Evolutionary conservation across 352 stramenopile genomes (phyloP), one percentile per base, ranked within the genome.

Genomic region (Aphanomyces invadans): DNA sequence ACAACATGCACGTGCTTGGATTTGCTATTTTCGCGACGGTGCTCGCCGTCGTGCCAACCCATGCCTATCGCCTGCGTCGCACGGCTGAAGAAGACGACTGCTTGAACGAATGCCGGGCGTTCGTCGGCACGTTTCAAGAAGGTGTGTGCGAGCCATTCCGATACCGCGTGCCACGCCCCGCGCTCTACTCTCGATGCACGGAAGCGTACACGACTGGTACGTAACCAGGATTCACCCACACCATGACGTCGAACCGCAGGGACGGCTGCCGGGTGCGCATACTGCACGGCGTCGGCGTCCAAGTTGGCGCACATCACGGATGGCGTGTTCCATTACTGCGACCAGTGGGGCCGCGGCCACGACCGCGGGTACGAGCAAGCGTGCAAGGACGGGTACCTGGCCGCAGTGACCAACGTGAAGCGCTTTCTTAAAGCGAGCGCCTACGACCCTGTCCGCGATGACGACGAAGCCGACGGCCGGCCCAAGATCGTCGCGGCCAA

Each of bases 271-370:
- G 54, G 54, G 4, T 62, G 54, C 54, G n/a, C 23, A 28, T 36
- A 44, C 54, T 62, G 54, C 54, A 28, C 33, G 3, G 31, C 28
- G 10, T 23, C 46, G 26, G 12, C 54, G 29, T n/a, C 33, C 36
- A 26, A 62, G n/a, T 21, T 62, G 31, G 25, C 17, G 12, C 29
- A 28, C 4, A 23, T 62, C 33, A 25, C 31, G 32, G 26, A 23
- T 32, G 46, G 38, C 29, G 32, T 44, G 11, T 62, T 62, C 36
- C 29, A 62, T 25, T 62, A 48, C 32, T 62, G 54, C 54, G 54
- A 62, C 36, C 28, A 62, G 36, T 62, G 54, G 54, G 54, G 54
- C 54, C 54, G 54, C 36, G 54, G 54, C 54, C 36, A 49, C 36
- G 25, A 31, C 32, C 54, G 33, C 2, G 33, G 25, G 31, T 62